Evolutionary conservation across 306 rosid genomes (phyloP).

Genomic region (Urtica urens): DNA sequence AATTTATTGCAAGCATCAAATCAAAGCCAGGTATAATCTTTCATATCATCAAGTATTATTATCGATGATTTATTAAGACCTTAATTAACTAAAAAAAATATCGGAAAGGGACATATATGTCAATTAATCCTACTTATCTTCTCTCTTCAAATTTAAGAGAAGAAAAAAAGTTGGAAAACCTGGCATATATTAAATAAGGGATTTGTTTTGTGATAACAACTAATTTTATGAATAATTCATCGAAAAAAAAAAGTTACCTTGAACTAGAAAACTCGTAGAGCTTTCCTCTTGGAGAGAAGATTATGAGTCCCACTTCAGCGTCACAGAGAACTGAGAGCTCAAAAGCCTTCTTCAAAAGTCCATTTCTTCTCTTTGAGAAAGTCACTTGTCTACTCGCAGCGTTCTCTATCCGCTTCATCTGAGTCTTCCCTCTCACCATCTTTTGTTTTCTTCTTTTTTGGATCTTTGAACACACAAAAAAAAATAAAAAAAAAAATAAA

Average conservation of each 20-base stretch:
- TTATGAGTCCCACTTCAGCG: conserved; percentile 81
- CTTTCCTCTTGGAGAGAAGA: conserved; percentile 80
- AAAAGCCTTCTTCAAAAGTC: conserved; percentile 77
- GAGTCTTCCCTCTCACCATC: conserved; percentile 90
- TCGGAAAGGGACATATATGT: too few species aligned
- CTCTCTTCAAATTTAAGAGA: too few species aligned
- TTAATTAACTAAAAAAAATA: too few species aligned
- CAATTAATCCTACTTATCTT: too few species aligned
- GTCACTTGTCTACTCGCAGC: conserved; percentile 88
- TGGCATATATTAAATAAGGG: too few species aligned
- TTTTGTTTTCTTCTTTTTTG: not conserved
- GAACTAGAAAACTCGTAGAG: conserved; percentile 81
- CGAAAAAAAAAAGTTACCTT: conserved; percentile 32
- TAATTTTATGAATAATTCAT: too few species aligned
- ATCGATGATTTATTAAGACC: too few species aligned
- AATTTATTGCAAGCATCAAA: too few species aligned
- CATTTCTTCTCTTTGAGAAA: conserved; percentile 78
- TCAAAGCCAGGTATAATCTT: too few species aligned
- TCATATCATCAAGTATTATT: too few species aligned
- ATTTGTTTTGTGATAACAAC: too few species aligned
- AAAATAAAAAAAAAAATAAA: not conserved
- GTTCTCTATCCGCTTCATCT: conserved; percentile 85
- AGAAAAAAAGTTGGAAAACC: too few species aligned
- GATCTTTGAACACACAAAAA: not conserved
- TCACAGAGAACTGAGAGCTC: conserved; percentile 94